Evolutionary conservation across 148 eudicot genomes (phyloP).

Genomic region (Limonium bicolor): DNA sequence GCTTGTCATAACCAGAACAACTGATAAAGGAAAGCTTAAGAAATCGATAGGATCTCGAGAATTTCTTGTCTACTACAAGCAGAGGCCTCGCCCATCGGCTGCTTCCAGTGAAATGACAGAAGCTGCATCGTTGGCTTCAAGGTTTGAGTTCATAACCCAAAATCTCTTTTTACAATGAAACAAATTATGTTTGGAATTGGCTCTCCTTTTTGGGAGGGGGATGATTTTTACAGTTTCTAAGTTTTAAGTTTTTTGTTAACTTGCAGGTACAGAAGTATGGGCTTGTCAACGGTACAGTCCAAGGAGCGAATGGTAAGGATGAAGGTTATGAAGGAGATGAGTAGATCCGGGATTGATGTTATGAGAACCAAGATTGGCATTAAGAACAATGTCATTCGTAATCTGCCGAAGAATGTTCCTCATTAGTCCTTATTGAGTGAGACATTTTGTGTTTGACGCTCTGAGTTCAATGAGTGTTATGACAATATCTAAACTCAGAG

Average conservation of each 20-base stretch:
- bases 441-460: too few relatives aligned
- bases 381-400: constrained; percentile 83
- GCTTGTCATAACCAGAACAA: constrained; percentile 55
- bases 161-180: too few relatives aligned
- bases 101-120: constrained; percentile 36
- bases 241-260: neutral
- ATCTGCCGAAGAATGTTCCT: constrained; percentile 75
- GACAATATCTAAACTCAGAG: too few relatives aligned
- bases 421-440: too few relatives aligned
- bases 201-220: too few relatives aligned
- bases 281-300: constrained; percentile 77
- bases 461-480: too few relatives aligned
- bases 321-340: constrained; percentile 91
- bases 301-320: constrained; percentile 56
- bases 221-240: too few relatives aligned
- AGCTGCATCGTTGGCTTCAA: constrained; percentile 59
- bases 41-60: constrained; percentile 84
- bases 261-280: constrained; percentile 84
- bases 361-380: constrained; percentile 82
- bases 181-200: too few relatives aligned
- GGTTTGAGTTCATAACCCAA: constrained; percentile 21
- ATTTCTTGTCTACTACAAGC: constrained; percentile 80
- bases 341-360: constrained; percentile 47
- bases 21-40: constrained; percentile 24
- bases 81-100: constrained; percentile 76